phyloP scores from a whole-genome alignment of 306 rosid genomes.

The Boehmeria nivea region DNA sequence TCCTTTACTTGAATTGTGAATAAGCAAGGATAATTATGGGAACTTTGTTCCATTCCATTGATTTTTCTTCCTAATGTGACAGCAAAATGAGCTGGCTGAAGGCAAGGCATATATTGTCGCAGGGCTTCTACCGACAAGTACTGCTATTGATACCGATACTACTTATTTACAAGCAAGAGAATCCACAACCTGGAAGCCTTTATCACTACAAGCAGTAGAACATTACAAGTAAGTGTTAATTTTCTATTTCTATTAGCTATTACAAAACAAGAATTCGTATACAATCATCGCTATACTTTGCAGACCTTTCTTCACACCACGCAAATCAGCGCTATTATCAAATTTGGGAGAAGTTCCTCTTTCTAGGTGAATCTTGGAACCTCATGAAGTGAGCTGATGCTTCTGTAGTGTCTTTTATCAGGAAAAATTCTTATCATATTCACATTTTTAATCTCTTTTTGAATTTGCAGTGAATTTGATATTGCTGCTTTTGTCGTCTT shows the following conservation, averaged over 20 bases:
- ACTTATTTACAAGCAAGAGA: conserved; percentile 67
- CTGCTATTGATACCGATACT: conserved; percentile 46
- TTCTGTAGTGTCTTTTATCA: conserved; percentile 4
- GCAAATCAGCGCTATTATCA: conserved; percentile 50
- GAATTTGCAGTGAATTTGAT: conserved; percentile 65
- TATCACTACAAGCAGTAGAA: conserved; percentile 41
- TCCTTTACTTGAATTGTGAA: neutral
- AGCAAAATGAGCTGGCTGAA: conserved; percentile 75
- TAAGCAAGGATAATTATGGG: conserved; percentile 3
- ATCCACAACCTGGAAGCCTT: conserved; percentile 63
- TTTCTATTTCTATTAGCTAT: conserved; percentile 9
- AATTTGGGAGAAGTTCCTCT: conserved; percentile 59
- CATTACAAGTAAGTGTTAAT: conserved; percentile 45
- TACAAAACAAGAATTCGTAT: neutral
- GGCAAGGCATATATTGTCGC: conserved; percentile 69
- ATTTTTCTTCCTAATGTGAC: conserved; percentile 26
- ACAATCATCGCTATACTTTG: conserved; percentile 19
- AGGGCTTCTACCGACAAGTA: conserved; percentile 59
- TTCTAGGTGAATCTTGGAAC: conserved; percentile 48
- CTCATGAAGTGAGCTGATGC: too few relatives aligned
- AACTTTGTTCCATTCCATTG: conserved; percentile 15
- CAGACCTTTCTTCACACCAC: conserved; percentile 59
- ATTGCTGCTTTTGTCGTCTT: conserved; percentile 65
- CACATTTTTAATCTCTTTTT: neutral
- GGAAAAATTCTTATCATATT: conserved; percentile 19